Evolutionary conservation across 2,329 filamentous ascomycete genomes (phyloP), one percentile per base, ranked within the genome.

Genomic region (Fusarium odoratissimum): DNA sequence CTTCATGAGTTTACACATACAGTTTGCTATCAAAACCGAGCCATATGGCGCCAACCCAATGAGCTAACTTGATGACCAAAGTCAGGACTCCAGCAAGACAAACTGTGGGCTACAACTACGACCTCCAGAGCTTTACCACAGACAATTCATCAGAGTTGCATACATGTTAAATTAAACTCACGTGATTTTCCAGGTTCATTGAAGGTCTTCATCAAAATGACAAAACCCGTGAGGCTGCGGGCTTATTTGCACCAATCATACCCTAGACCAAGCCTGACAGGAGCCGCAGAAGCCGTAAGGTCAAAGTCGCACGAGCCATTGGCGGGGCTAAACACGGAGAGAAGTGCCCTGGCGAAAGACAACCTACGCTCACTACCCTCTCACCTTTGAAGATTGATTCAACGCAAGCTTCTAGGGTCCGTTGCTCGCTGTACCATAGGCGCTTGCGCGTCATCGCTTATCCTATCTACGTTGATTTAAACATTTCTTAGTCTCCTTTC

Each of bases 241-340:
- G 56, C 45, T 45, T 38, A 55, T 58, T 66, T 40, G 23, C 46
- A 57, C 75, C 75, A 76, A 76, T 76, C 75, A 76, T 30, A 57
- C 33, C 33, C 37, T 38, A 49, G 38, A n/a, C 35, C 19, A 48
- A 30, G 46, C 48, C 48, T 69, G 63, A 63, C 71, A 68, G 65
- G 60, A 67, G 60, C 64, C 74, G 71, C 75, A 72, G 59, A 60
- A 62, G 65, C 70, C 72, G 69, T 58, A 66, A 61, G 41, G 44
- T 30, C 52, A 45, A 51, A 30, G 48, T 67, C 56, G 62, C 70
- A 71, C 71, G 67, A 74, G 62, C 67, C 62, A 64, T 58, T 69
- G 64, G 66, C 66, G 64, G 66, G 73, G 75, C 73, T 70, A 67
- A 60, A 67, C 66, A 72, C 63, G 67, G 73, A 67, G 64, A 57